A percentile compares a stretch with the other conserved stretches of the same genome.
Conservation (phyloP, 2,329 filamentous ascomycete genomes). For the Fusarium armeniacum region DNA sequence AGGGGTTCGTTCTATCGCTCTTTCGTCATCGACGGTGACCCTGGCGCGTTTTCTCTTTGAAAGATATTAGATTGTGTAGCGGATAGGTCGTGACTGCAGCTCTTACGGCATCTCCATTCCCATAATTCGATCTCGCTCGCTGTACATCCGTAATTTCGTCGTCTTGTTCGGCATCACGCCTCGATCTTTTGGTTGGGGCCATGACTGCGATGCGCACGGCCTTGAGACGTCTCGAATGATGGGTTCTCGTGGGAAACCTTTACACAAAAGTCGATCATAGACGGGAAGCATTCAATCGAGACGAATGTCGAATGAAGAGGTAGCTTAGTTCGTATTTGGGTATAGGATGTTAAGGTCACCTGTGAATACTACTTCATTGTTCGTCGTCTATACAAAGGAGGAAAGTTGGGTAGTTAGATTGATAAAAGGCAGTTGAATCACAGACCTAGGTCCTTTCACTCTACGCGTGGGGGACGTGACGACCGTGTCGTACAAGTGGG, state of each 20-base stretch:
- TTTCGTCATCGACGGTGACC: conserved; percentile 49
- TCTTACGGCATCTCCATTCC: conserved; percentile 58
- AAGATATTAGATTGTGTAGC: conserved; percentile 6
- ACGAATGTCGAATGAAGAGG: neutral
- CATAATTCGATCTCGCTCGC: conserved; percentile 59
- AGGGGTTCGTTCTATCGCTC: conserved; percentile 31
- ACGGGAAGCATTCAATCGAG: neutral
- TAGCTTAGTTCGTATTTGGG: neutral
- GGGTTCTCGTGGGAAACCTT: neutral
- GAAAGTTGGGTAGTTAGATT: neutral
- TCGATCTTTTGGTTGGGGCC: conserved; percentile 60
- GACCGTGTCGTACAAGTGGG: conserved; percentile 29
- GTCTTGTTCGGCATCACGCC: conserved; percentile 54
- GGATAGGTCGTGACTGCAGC: conserved; percentile 8
- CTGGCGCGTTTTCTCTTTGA: conserved; percentile 54
- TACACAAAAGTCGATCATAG: neutral
- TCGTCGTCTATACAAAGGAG: conserved; percentile 7
- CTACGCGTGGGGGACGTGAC: conserved; percentile 46
- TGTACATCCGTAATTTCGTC: conserved; percentile 56
- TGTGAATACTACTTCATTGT: neutral
- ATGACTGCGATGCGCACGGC: conserved; percentile 43
- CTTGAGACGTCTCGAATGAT: conserved; percentile 11
- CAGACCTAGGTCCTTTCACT: conserved; percentile 26
- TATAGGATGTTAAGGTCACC: neutral
- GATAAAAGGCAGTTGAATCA: neutral